A percentile compares a stretch with the other conserved stretches of the same genome.
Evolutionary conservation across 2,329 filamentous ascomycete species (phyloP).

Genomic region (Microdochium paspali): DNA sequence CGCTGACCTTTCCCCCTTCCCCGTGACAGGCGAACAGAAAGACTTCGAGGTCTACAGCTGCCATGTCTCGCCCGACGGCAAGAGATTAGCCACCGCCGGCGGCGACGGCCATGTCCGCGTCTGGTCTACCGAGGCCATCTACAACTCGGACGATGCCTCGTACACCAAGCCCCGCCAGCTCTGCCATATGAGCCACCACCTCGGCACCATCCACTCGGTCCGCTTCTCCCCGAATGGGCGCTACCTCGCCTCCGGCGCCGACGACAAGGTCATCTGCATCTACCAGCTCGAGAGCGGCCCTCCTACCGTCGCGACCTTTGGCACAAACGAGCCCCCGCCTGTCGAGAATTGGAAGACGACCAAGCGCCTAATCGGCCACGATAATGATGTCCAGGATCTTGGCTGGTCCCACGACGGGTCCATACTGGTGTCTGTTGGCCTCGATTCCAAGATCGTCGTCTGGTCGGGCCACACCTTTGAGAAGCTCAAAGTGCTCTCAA

Average conservation of each 20-base stretch:
- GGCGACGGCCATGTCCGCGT: constrained; percentile 91
- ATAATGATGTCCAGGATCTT: constrained; percentile 96
- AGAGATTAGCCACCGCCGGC: constrained; percentile 15
- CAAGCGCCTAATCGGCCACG: constrained; percentile 86
- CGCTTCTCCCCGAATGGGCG: constrained; percentile 92
- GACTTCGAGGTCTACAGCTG: constrained; percentile 98
- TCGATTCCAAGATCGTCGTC: constrained; percentile 96
- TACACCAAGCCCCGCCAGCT: constrained; percentile 82
- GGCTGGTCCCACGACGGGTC: constrained; percentile 97
- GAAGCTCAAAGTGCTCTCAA: constrained; percentile 86
- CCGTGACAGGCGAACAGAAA: constrained; percentile 74
- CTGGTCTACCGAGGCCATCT: constrained; percentile 93
- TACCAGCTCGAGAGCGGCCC: constrained; percentile 82
- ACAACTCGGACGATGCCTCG: constrained; percentile 62
- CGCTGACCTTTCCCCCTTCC: constrained; percentile 12
- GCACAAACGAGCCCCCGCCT: constrained; percentile 79
- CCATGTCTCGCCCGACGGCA: constrained; percentile 90
- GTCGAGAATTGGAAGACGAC: constrained; percentile 98
- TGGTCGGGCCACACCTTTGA: constrained; percentile 99
- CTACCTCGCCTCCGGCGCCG: constrained; percentile 92
- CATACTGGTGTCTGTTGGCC: constrained; percentile 86
- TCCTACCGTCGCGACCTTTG: constrained; percentile 64
- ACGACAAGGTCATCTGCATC: constrained; percentile 98
- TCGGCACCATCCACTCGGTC: constrained; percentile 93
- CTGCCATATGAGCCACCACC: constrained; percentile 96